Base-by-base conservation (phyloP, 208 protist species). In the Trypanosoma avium region DNA sequence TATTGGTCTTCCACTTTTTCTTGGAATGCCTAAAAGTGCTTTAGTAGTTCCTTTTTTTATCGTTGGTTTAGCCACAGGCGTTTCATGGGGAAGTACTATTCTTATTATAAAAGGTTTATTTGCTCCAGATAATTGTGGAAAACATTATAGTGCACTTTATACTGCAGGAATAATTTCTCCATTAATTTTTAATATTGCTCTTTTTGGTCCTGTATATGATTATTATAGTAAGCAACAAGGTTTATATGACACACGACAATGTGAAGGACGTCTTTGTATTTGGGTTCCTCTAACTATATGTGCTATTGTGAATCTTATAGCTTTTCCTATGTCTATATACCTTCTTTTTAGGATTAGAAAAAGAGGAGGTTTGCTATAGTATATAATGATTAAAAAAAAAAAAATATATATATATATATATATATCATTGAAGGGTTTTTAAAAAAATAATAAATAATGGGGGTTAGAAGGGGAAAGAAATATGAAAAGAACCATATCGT, bases 111-210 rank as follows among this genome's bases (percentile, higher is more conserved):
- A 82, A 17, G 65, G 73, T 19, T 60, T 91, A 42, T 93, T 93
- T 58, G 57, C 66, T 12, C 32, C 70, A 45, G 59, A 57, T 45
- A 90, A 89, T 62, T 88, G 82, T 52, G 87, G 87, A 26, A 88
- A 88, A 60, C 87, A 93, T 67, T 93, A 93, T 75, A 88, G 80
- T 49, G 83, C 76, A 47, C 69, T 93, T 10, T 93, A 91, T 64
- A 93, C 87, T 1, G 83, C 87, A 0, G 87, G 87, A 58, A 91
- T 91, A 73, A 60, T 89, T 22, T 90, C 87, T 7, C 87, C 87
- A 15, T 26, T 93, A 2, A 36, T 93, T n/a, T 91, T 93, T 58
- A 91, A 90, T 57, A 75, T 90, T 29, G 76, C 56, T 21, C 55
- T 93, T 26, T 93, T 93, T 53, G 83, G 77, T 8, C 83, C 87